Evolutionary conservation across 2,329 filamentous ascomycete species (phyloP).

Genomic region (Cladosporium sp.): DNA sequence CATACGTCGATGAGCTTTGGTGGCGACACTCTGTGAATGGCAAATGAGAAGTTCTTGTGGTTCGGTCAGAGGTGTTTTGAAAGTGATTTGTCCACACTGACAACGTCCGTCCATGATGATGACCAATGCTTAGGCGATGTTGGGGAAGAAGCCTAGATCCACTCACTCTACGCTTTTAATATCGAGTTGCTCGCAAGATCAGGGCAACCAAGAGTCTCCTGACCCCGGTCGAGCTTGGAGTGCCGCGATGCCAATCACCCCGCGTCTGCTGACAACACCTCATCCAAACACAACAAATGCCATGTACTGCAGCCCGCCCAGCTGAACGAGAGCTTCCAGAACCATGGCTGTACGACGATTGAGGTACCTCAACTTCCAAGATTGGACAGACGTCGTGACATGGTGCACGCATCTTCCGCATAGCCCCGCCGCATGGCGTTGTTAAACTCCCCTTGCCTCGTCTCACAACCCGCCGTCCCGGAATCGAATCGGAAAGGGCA

Average conservation of each 20-base stretch:
- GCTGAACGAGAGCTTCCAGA: constrained; percentile 5
- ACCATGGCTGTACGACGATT: background rate
- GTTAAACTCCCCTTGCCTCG: constrained; percentile 3
- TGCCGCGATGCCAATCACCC: too few relatives aligned
- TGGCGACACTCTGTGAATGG: constrained; percentile 16
- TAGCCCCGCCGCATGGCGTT: constrained; percentile 4
- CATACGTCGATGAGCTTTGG: constrained; percentile 15
- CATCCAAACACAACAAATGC: too few relatives aligned
- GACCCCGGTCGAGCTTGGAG: too few relatives aligned
- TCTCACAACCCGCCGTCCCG: background rate
- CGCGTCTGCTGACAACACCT: too few relatives aligned
- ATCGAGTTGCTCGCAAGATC: too few relatives aligned
- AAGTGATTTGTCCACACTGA: constrained; percentile 12
- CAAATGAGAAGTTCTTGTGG: constrained; percentile 9
- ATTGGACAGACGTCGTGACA: constrained; percentile 6
- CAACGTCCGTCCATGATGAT: constrained; percentile 12
- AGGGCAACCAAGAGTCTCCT: too few relatives aligned
- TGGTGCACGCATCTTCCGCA: background rate
- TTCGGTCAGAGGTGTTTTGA: constrained; percentile 4
- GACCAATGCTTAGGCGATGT: background rate
- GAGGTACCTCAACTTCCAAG: background rate
- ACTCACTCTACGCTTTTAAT: too few relatives aligned
- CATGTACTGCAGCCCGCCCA: too few relatives aligned
- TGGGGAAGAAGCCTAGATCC: background rate
- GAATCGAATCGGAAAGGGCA: constrained; percentile 4